Conservation (phyloP, 257 asterid genomes). For the Jasminum sambac region DNA sequence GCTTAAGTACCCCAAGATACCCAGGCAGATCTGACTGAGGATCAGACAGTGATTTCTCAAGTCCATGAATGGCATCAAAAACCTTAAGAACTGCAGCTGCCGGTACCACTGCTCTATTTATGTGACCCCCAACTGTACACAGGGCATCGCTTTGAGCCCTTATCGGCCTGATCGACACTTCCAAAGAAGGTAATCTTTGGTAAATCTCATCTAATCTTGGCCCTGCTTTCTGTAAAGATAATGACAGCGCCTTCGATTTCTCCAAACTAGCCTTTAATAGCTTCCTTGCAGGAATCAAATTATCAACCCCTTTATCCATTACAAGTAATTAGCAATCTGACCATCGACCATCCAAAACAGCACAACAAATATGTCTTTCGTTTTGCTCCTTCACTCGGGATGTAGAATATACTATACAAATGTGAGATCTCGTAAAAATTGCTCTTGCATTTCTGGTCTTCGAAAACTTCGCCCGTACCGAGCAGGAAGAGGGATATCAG, state of each 20-base stretch:
- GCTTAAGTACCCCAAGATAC: slow-evolving; percentile 70
- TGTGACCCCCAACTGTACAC: slow-evolving; percentile 71
- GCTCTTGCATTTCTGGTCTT: slow-evolving; percentile 33
- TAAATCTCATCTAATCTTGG: slow-evolving; percentile 69
- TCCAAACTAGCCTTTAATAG: slow-evolving; percentile 62
- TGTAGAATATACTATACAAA: slow-evolving; percentile 16
- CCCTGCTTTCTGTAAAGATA: slow-evolving; percentile 57
- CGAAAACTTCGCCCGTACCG: slow-evolving; percentile 30
- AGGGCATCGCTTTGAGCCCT: slow-evolving; percentile 68
- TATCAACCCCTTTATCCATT: slow-evolving; percentile 61
- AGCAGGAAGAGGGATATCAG: slow-evolving; percentile 12
- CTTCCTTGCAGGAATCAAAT: slow-evolving; percentile 63
- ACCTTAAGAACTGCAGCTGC: slow-evolving; percentile 95
- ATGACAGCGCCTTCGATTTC: slow-evolving; percentile 60
- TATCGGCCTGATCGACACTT: slow-evolving; percentile 74
- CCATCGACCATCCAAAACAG: not conserved
- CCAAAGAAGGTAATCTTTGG: slow-evolving; percentile 70
- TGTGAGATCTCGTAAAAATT: slow-evolving; percentile 30
- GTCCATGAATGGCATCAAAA: slow-evolving; percentile 87
- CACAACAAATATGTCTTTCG: not conserved
- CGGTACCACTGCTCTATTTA: slow-evolving; percentile 89
- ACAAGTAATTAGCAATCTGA: slow-evolving; percentile 19
- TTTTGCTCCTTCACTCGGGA: not conserved
- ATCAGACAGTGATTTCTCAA: slow-evolving; percentile 77
- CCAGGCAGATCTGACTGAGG: slow-evolving; percentile 70